These are phyloP conservation scores for Combretum micranthum DNA, from an alignment of 345 rosid genomes.

Conservation along the genomic window DNA sequence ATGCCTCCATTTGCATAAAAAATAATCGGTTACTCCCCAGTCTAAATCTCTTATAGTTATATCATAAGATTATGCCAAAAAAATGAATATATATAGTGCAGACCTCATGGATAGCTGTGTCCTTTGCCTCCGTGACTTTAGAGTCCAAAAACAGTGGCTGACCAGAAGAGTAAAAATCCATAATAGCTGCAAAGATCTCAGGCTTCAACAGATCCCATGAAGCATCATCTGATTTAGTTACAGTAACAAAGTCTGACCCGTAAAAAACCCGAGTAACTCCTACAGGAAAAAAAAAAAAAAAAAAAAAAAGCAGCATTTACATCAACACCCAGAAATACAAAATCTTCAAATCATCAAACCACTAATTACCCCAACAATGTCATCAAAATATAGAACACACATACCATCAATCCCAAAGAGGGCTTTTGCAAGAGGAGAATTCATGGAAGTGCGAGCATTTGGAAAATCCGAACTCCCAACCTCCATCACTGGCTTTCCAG, in stretches of 20 bases:
- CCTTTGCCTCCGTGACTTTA: constrained; percentile 61
- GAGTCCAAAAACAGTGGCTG: constrained; percentile 77
- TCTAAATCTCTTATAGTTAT: neutral
- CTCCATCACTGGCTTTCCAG: constrained; percentile 89
- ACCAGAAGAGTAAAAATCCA: constrained; percentile 95
- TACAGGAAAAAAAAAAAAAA: constrained; percentile 29
- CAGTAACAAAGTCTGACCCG: constrained; percentile 87
- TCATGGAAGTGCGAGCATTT: constrained; percentile 61
- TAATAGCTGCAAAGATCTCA: constrained; percentile 83
- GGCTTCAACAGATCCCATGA: constrained; percentile 89
- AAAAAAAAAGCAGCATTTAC: constrained; percentile 1
- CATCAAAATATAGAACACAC: neutral
- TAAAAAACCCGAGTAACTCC: constrained; percentile 79
- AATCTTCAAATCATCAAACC: neutral
- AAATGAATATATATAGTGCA: neutral
- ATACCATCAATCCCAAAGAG: constrained; percentile 75
- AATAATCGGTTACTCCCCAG: neutral
- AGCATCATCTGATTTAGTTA: constrained; percentile 78
- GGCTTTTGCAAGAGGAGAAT: constrained; percentile 69
- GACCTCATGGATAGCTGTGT: constrained; percentile 86
- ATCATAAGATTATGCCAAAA: neutral
- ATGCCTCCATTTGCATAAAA: neutral
- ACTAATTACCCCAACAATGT: neutral
- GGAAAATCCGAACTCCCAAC: constrained; percentile 92
- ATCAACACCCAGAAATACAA: neutral